Base-by-base conservation (phyloP, 2,329 filamentous ascomycete species). In the Penicillium sp. region DNA sequence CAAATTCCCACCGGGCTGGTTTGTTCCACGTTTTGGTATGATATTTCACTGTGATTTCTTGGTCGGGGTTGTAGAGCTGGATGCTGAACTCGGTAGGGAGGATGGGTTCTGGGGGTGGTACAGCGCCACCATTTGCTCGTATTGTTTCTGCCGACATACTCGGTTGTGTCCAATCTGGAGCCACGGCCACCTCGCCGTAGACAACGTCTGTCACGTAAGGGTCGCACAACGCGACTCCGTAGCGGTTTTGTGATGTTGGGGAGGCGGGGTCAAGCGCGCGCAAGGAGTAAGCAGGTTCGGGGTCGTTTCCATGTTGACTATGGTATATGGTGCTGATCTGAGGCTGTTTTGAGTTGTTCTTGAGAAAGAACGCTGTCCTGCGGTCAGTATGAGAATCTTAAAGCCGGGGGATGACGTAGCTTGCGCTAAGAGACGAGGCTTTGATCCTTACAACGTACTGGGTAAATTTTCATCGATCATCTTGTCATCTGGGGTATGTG, bases 401-500 rank as follows among this genome's bases (percentile, higher is more conserved):
- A 25, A 29, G 64, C 50, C 33, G 39, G 34, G 38, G n/a, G 46
- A 65, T 62, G 57, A 65, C 58, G 63, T 63, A 59, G 58, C 27
- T 23, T 4, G 38, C 40, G 3, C 23, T 15, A 27, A 49, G 38
- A 31, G n/a, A 15, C 45, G 34, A 27, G 52, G 41, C 34, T 11
- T 64, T 68, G 83, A 80, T 91, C 65, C 68, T 65, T 68, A 84
- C 19, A 34, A 47, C 45, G 19, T 47, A 47, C 82, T 91, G 55
- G 92, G 92, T n/a, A 97, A 85, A 75, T 92, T 96, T 74, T 95
- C 91, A 86, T 96, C 92, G 68, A 96, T 84, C 92, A 96, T 96
- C 19, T 65, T 73, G 59, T 49, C 38, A 46, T 44, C 11, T 57
- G 41, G 16, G 8, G 15, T 39, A 23, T 50, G n/a, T 19, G 29